Conservation (phyloP, 2,329 filamentous ascomycete species). For the Sarocladiaceae sp. region DNA sequence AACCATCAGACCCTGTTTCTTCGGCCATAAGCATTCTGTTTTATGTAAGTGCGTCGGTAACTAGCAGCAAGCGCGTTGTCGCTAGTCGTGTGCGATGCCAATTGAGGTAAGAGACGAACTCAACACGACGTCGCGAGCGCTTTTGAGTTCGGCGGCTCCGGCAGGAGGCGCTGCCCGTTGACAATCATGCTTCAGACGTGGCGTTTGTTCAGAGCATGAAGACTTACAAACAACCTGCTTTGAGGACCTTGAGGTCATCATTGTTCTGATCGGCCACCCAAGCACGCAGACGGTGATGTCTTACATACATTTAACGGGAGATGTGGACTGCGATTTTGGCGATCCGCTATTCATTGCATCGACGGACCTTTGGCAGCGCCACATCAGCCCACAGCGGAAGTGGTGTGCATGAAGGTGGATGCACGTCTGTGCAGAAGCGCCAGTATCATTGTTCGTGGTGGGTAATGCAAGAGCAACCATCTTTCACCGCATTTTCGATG, state of each 20-base stretch:
- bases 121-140: background rate
- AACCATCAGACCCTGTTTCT: too few relatives aligned
- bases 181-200: background rate
- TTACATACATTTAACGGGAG: background rate
- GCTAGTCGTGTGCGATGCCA: background rate
- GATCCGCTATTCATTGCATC: background rate
- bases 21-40: background rate
- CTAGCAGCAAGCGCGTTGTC: background rate
- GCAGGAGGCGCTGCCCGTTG: background rate
- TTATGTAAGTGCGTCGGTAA: background rate
- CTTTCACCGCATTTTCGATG: slow-evolving; percentile 10
- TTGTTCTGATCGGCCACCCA: too few relatives aligned
- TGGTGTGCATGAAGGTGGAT: background rate
- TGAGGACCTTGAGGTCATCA: too few relatives aligned
- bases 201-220: background rate
- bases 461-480: background rate
- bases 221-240: too few relatives aligned
- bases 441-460: background rate
- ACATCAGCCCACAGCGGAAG: background rate
- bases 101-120: background rate
- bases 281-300: too few relatives aligned
- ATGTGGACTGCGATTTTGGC: background rate
- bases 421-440: background rate
- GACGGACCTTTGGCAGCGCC: background rate
- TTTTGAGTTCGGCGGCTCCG: background rate